These are phyloP conservation scores for Colletotrichum sp. DNA, from an alignment of 2,329 filamentous ascomycete genomes.

Conservation along the genomic window DNA sequence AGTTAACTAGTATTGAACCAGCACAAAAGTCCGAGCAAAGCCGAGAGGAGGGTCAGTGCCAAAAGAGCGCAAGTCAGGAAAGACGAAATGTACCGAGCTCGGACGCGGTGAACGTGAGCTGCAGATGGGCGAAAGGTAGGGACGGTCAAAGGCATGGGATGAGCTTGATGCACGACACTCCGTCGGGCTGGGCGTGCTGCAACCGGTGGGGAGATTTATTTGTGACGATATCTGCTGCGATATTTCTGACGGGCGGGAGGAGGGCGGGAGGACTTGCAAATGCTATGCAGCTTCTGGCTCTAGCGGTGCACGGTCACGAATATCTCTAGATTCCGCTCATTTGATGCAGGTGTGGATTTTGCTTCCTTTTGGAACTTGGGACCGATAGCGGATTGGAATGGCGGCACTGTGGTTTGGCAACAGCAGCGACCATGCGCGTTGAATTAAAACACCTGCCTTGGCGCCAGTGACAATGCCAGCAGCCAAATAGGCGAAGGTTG, in stretches of 20 bases:
- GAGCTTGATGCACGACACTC: not conserved
- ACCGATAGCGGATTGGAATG: not conserved
- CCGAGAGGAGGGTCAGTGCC: not conserved
- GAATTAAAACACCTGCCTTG: not conserved
- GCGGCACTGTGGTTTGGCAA: not conserved
- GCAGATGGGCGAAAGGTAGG: not conserved
- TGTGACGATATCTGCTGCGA: not conserved
- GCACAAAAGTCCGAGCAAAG: not conserved
- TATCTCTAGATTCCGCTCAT: not conserved
- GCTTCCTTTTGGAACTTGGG: not conserved
- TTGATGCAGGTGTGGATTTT: not conserved
- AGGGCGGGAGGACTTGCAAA: not conserved
- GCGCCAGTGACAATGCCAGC: not conserved
- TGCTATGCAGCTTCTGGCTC: not conserved
- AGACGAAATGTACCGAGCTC: not conserved
- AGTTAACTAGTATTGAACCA: not conserved
- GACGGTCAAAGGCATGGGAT: not conserved
- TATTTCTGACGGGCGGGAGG: not conserved
- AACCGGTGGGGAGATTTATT: not conserved
- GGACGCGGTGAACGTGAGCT: not conserved
- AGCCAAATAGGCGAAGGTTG: not conserved
- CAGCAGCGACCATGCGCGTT: not conserved
- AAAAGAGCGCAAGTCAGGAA: not conserved
- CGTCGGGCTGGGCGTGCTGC: not conserved
- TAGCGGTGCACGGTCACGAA: not conserved